Evolutionary conservation across 2,329 filamentous ascomycete species (phyloP).

Genomic region (Coleophoma eucalyptorum): DNA sequence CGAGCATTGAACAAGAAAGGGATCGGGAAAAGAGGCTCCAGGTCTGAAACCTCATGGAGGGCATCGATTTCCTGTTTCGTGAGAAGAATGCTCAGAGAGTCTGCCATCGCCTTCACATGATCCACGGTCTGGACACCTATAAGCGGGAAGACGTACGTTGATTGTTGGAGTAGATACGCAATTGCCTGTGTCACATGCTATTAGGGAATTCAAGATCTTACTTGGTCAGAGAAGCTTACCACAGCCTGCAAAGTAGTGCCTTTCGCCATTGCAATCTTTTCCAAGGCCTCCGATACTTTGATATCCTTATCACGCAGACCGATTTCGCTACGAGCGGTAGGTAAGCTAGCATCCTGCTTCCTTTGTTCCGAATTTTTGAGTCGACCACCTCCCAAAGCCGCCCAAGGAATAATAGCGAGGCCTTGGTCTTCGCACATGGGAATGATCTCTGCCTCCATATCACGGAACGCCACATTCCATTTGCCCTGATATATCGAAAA

Average conservation of each 20-base stretch:
- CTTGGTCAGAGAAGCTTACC: slow-evolving; percentile 20
- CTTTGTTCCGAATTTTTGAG: slow-evolving; percentile 37
- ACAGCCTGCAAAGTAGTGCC: slow-evolving; percentile 52
- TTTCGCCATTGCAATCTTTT: slow-evolving; percentile 52
- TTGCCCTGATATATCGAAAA: slow-evolving; percentile 65
- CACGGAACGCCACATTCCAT: slow-evolving; percentile 55
- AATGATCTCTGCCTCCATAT: slow-evolving; percentile 56
- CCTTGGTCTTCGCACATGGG: slow-evolving; percentile 51
- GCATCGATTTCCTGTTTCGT: too few relatives aligned
- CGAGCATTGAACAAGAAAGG: too few relatives aligned
- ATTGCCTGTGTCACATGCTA: background rate
- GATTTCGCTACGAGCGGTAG: background rate
- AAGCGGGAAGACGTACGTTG: slow-evolving; percentile 12
- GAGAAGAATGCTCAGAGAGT: too few relatives aligned
- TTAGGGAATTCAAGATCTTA: too few relatives aligned
- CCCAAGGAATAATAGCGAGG: slow-evolving; percentile 52
- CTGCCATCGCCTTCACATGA: too few relatives aligned
- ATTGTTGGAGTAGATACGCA: slow-evolving; percentile 10
- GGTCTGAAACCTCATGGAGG: too few relatives aligned
- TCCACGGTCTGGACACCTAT: slow-evolving; percentile 1
- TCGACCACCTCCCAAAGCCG: slow-evolving; percentile 39
- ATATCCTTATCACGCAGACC: slow-evolving; percentile 27
- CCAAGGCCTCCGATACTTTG: slow-evolving; percentile 44
- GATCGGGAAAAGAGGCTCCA: too few relatives aligned
- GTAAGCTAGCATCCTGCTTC: slow-evolving; percentile 8